Evolutionary conservation across 305 asterid species (phyloP), one percentile per base, ranked within the genome.

Genomic region (Striga hermonthica): DNA sequence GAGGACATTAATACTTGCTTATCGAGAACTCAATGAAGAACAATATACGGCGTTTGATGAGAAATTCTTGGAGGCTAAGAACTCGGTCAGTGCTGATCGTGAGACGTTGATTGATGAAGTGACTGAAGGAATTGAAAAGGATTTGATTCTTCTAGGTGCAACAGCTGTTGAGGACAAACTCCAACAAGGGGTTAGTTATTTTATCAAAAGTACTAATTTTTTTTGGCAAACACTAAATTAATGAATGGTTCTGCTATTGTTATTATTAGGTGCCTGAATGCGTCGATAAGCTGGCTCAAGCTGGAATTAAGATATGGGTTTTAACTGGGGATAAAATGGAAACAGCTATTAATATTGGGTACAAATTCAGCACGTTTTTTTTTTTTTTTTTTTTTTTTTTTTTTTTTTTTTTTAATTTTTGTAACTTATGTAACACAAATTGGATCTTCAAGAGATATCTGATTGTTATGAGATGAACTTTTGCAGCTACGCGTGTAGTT

Each of bases 261-360:
- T n/a, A n/a, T n/a, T n/a, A n/a, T n/a, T n/a, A 92, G 98, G 98
- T 92, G 76, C 95, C 99, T 7, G 99, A 94, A 59, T 90, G 95
- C 84, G 88, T 90, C 22, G 98, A 94, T 85, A 94, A 86, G 73
- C 99, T 94, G 69, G 99, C 98, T 7, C 99, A 90, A 84, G 96
- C 96, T 1, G 96, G 96, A 65, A 88, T 94, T 64, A 94, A 91
- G 55, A 76, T 94, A 68, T 94, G 99, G 99, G 99, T 90, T 81
- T 78, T 94, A 80, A 92, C 98, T 1, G 98, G 98, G 65, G 98
- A 92, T 80, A 92, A 92, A 76, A 90, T 92, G 98, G 98, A 94
- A 82, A 94, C 99, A 31, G 99, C 99, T 71, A 86, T 94, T 67
- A 94, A 90, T 73, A 90, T 90, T 7, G 99, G 99, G 99, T 94